phyloP scores from a whole-genome alignment of 768 basidiomycete species.

The Lactifluus pinguis region DNA sequence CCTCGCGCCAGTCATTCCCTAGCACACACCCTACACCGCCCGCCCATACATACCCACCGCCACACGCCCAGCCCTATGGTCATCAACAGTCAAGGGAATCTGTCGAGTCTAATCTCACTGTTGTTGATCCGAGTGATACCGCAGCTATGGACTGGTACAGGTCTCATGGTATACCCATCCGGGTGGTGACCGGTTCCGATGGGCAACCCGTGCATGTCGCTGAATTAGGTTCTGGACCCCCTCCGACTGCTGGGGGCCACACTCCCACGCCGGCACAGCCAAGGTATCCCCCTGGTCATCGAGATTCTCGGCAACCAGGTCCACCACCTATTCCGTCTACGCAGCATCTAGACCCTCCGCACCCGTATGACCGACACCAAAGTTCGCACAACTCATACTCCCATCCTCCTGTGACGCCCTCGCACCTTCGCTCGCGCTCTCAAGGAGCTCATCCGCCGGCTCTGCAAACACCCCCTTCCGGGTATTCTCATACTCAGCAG shows the following conservation, averaged over 20 bases:
- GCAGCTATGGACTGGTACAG: constrained; percentile 38
- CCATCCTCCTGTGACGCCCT: not conserved
- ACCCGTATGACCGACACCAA: constrained; percentile 9
- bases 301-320: constrained; percentile 22
- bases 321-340: constrained; percentile 23
- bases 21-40: constrained; percentile 22
- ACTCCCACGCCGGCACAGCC: constrained; percentile 2
- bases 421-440: constrained; percentile 10
- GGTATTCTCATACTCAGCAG: constrained; percentile 15
- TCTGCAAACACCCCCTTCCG: constrained; percentile 13
- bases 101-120: not conserved
- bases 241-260: constrained; percentile 14
- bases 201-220: constrained; percentile 40
- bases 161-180: constrained; percentile 39
- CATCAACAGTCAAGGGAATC: constrained; percentile 9
- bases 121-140: constrained; percentile 38
- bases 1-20: constrained; percentile 29
- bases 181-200: constrained; percentile 39
- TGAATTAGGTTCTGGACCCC: constrained; percentile 32
- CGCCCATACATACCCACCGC: constrained; percentile 21
- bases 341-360: constrained; percentile 12
- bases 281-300: constrained; percentile 23
- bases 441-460: constrained; percentile 14
- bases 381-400: constrained; percentile 8
- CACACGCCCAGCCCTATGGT: constrained; percentile 12